Evolutionary conservation across 2,329 filamentous ascomycete species (phyloP).

Genomic region (Dendrostoma leiphaemia): DNA sequence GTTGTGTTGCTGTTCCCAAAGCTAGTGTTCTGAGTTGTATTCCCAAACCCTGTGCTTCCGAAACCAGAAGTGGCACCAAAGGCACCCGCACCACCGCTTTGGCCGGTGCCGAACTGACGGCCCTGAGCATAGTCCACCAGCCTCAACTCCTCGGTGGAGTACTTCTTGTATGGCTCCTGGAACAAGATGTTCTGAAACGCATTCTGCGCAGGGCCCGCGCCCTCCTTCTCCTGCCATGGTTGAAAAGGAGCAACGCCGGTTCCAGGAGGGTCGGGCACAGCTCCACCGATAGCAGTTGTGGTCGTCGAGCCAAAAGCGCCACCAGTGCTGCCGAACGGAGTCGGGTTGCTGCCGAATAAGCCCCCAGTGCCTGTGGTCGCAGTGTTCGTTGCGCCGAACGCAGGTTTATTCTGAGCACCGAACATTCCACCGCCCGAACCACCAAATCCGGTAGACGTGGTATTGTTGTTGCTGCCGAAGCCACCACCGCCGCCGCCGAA

Average conservation of each 20-base stretch:
- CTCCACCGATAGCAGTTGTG: conserved; percentile 49
- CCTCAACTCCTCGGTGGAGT: conserved; percentile 81
- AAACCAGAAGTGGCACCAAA: conserved; percentile 66
- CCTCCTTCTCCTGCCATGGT: conserved; percentile 72
- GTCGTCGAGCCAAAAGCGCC: conserved; percentile 42
- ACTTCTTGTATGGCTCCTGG: conserved; percentile 80
- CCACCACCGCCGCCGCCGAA: conserved; percentile 42
- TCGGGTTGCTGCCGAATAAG: conserved; percentile 43
- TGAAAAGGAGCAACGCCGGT: conserved; percentile 69
- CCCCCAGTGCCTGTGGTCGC: conserved; percentile 34
- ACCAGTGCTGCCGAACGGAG: conserved; percentile 35
- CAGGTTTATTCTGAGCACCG: conserved; percentile 49
- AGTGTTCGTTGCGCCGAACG: conserved; percentile 37
- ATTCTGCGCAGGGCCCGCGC: conserved; percentile 51
- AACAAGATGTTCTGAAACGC: conserved; percentile 79
- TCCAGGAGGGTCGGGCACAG: conserved; percentile 61
- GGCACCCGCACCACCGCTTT: conserved; percentile 77
- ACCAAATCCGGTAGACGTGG: conserved; percentile 36
- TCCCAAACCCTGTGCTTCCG: conserved; percentile 46
- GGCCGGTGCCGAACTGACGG: conserved; percentile 83
- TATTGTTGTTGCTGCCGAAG: conserved; percentile 35
- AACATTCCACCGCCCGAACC: conserved; percentile 49
- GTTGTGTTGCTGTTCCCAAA: conserved; percentile 32
- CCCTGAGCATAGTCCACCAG: conserved; percentile 87
- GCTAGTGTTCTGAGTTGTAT: conserved; percentile 35